Conservation (phyloP, 2,329 filamentous ascomycete species). For the Nothopassalora personata region DNA sequence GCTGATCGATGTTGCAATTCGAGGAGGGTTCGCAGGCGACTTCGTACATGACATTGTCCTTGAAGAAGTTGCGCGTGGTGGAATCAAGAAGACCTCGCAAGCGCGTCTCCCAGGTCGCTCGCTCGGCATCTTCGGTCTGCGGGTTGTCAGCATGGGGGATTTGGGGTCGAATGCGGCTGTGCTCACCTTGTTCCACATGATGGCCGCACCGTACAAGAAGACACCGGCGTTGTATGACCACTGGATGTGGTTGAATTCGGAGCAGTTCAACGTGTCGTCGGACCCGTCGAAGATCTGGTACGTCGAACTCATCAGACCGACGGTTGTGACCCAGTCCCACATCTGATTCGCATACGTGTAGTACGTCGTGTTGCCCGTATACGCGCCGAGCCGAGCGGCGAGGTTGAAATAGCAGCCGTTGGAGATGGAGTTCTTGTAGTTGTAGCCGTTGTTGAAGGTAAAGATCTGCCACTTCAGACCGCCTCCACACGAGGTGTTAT, state of each 20-base stretch:
- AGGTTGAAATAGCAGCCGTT: slow-evolving; percentile 51
- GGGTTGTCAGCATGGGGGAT: neutral
- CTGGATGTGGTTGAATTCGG: slow-evolving; percentile 39
- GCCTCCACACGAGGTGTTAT: slow-evolving; percentile 34
- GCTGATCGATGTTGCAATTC: slow-evolving; percentile 43
- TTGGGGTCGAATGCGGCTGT: neutral
- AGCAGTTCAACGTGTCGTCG: slow-evolving; percentile 42
- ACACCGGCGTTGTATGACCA: slow-evolving; percentile 47
- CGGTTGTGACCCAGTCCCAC: slow-evolving; percentile 34
- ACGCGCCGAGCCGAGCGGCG: slow-evolving; percentile 39
- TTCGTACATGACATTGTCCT: slow-evolving; percentile 40
- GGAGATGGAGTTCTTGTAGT: slow-evolving; percentile 47
- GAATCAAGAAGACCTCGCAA: slow-evolving; percentile 24
- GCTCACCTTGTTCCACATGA: slow-evolving; percentile 44
- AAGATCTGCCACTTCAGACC: slow-evolving; percentile 35
- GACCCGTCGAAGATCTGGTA: slow-evolving; percentile 45
- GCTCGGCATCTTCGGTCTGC: slow-evolving; percentile 21
- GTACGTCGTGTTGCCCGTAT: slow-evolving; percentile 50
- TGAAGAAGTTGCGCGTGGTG: slow-evolving; percentile 37
- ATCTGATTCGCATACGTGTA: slow-evolving; percentile 53
- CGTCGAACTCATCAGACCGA: slow-evolving; percentile 51
- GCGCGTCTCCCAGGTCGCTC: slow-evolving; percentile 21
- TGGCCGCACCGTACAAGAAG: slow-evolving; percentile 42
- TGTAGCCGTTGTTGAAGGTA: slow-evolving; percentile 48
- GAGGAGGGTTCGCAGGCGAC: slow-evolving; percentile 40